Percentiles rank a stretch among this genome's conserved stretches.
phyloP scores from a whole-genome alignment of 139 green algal genomes.

The Spirogloea muscicola region DNA sequence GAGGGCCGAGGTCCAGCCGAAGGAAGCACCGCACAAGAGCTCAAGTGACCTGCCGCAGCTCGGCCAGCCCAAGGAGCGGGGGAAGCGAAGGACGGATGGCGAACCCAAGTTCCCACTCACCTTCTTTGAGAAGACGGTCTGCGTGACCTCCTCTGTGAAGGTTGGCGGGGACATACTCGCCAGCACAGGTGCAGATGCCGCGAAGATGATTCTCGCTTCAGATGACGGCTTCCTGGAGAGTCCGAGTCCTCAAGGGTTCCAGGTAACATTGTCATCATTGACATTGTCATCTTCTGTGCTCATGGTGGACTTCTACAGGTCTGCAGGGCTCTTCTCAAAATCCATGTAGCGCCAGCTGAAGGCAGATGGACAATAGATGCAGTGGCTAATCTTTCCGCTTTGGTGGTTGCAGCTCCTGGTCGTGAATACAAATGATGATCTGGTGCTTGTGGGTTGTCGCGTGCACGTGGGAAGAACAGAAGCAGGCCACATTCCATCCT shows the following conservation, averaged over 20 bases:
- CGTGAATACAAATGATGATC: slow-evolving; percentile 22
- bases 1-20: not conserved
- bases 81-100: not conserved
- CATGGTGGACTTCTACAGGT: not conserved
- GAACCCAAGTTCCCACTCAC: slow-evolving; percentile 34
- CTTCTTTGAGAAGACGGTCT: slow-evolving; percentile 50
- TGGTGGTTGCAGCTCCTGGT: slow-evolving; percentile 27
- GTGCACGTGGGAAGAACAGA: slow-evolving; percentile 34
- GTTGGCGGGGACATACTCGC: slow-evolving; percentile 38
- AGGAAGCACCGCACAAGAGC: not conserved
- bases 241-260: slow-evolving; percentile 19
- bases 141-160: slow-evolving; percentile 40
- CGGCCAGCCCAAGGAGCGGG: not conserved
- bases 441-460: slow-evolving; percentile 44
- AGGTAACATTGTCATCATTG: slow-evolving; percentile 14
- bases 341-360: not conserved
- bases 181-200: slow-evolving; percentile 23
- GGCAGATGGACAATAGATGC: not conserved
- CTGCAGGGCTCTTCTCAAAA: not conserved
- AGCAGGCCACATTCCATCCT: slow-evolving; percentile 31
- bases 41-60: not conserved
- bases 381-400: not conserved
- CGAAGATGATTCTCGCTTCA: slow-evolving; percentile 18
- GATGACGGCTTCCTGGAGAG: slow-evolving; percentile 48
- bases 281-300: not conserved